Percentiles rank a stretch among this genome's conserved stretches.
Evolutionary conservation across 2,329 filamentous ascomycete genomes (phyloP).

Genomic region (Ceratocystis variospora): DNA sequence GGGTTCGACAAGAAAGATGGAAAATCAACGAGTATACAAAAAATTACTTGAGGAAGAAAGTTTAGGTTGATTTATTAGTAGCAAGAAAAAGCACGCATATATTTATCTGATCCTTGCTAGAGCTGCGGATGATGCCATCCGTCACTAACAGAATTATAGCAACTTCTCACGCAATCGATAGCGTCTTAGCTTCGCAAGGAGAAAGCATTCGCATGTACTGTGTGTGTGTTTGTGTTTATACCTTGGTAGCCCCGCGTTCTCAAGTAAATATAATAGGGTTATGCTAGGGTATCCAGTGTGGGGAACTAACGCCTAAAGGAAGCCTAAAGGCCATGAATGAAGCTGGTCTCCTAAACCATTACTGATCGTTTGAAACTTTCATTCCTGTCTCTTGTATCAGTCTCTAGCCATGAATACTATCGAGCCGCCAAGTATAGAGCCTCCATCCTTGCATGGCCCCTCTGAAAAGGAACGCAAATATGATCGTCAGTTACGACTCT

Average conservation of each 20-base stretch:
- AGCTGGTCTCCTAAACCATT: not conserved
- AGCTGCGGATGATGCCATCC: not conserved
- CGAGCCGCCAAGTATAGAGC: conserved; percentile 26
- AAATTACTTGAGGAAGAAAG: no score
- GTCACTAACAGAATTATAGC: not conserved
- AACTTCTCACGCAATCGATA: not conserved
- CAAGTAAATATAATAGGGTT: not conserved
- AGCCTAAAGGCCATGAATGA: no score
- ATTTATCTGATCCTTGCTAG: not conserved
- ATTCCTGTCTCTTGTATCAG: not conserved
- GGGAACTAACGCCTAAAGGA: not conserved
- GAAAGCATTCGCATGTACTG: no score
- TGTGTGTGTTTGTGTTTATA: no score
- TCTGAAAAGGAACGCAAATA: conserved; percentile 64
- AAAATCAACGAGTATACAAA: conserved; percentile 2
- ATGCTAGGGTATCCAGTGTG: not conserved
- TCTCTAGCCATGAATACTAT: not conserved
- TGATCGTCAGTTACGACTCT: conserved; percentile 85
- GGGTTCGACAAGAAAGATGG: not conserved
- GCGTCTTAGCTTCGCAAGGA: not conserved
- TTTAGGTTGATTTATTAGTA: not conserved
- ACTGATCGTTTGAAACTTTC: not conserved
- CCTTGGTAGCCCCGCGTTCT: no score
- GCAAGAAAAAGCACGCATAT: not conserved
- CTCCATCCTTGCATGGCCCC: conserved; percentile 27